Conservation (phyloP, 257 asterid species). For the Linaria vulgaris region DNA sequence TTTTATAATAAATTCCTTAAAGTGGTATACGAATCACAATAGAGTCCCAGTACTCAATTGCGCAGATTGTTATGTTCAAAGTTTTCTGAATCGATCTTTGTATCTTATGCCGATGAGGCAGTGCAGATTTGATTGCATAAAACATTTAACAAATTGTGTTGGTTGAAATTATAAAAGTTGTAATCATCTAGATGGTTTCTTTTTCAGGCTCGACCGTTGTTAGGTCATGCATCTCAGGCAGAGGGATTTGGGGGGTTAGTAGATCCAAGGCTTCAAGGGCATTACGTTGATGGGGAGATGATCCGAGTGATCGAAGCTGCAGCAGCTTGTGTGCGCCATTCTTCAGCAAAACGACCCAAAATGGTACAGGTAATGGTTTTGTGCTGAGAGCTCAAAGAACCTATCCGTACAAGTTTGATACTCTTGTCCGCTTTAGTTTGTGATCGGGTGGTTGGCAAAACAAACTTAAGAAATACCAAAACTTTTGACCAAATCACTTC, state of each 20-base stretch:
- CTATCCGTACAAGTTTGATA: too few species aligned
- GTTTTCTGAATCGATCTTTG: too few species aligned
- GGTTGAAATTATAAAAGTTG: not conserved
- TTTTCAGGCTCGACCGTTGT: conserved; percentile 86
- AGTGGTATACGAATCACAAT: too few species aligned
- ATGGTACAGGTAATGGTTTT: conserved; percentile 78
- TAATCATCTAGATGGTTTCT: conserved; percentile 18
- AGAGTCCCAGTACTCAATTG: too few species aligned
- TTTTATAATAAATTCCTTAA: too few species aligned
- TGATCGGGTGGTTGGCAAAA: too few species aligned
- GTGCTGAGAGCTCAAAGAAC: not conserved
- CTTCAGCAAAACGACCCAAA: conserved; percentile 76
- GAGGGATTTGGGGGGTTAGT: conserved; percentile 56
- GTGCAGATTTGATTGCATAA: not conserved
- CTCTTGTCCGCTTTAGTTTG: too few species aligned
- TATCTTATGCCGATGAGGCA: not conserved
- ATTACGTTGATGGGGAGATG: conserved; percentile 60
- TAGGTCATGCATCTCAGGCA: conserved; percentile 62
- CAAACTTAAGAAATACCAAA: too few species aligned
- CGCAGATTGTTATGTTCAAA: too few species aligned
- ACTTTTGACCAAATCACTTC: too few species aligned
- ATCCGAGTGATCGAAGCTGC: conserved; percentile 79
- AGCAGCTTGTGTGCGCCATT: conserved; percentile 94
- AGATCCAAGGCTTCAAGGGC: conserved; percentile 73
- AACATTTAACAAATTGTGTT: not conserved